Conservation (phyloP, 140 eudicot genomes). For the Stevia rebaudiana region DNA sequence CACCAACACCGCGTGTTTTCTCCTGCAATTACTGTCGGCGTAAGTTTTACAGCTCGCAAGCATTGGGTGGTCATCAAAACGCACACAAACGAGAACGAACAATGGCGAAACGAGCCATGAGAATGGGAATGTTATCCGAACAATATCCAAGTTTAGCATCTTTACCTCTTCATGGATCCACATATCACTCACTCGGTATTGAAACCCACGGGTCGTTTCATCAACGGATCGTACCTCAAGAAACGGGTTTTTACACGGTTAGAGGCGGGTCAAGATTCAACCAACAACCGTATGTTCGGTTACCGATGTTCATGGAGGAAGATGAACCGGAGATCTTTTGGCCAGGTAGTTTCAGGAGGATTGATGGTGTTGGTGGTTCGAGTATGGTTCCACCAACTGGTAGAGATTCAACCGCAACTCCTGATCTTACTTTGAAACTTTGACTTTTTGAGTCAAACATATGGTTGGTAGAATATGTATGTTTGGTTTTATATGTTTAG, state of each 20-base stretch:
- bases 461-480: neutral
- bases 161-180: slow-evolving; percentile 72
- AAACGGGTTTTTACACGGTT: slow-evolving; percentile 21
- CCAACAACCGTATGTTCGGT: slow-evolving; percentile 40
- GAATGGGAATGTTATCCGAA: slow-evolving; percentile 69
- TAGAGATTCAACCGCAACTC: slow-evolving; percentile 35
- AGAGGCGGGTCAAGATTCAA: slow-evolving; percentile 58
- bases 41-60: slow-evolving; percentile 89
- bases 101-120: slow-evolving; percentile 78
- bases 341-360: slow-evolving; percentile 77
- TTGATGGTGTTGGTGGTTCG: slow-evolving; percentile 27
- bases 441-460: slow-evolving; percentile 18
- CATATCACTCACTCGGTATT: slow-evolving; percentile 50
- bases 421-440: slow-evolving; percentile 73
- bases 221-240: slow-evolving; percentile 31
- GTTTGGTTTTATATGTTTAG: slow-evolving; percentile 17
- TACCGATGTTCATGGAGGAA: slow-evolving; percentile 49
- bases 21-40: slow-evolving; percentile 86
- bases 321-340: slow-evolving; percentile 53
- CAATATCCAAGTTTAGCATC: slow-evolving; percentile 75
- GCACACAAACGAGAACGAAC: slow-evolving; percentile 93
- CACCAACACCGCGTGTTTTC: slow-evolving; percentile 47
- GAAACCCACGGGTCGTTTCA: slow-evolving; percentile 68
- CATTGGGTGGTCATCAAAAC: slow-evolving; percentile 87
- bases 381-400: slow-evolving; percentile 30